These are phyloP conservation scores for Neofusicoccum cordaticola DNA, from an alignment of 2,329 filamentous ascomycete genomes.

Conservation along the genomic window DNA sequence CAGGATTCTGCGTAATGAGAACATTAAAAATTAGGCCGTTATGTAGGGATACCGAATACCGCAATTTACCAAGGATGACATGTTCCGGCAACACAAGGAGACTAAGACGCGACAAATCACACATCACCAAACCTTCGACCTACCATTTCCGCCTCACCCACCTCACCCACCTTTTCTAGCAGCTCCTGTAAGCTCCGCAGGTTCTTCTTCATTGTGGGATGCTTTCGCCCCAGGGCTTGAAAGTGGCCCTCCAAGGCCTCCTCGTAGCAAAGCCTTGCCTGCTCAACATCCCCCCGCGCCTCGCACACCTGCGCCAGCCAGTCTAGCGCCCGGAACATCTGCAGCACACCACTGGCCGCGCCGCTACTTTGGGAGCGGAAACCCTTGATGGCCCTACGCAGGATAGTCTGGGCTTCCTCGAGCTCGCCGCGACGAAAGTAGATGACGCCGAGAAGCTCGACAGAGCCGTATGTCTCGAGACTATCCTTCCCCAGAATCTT, in stretches of 20 bases:
- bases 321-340: neutral
- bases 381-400: neutral
- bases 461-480: neutral
- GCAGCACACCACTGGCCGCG: neutral
- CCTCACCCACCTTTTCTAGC: neutral
- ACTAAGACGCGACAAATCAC: no score
- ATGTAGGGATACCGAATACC: no score
- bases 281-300: neutral
- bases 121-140: neutral
- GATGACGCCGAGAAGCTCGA: neutral
- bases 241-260: neutral
- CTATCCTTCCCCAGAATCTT: conserved; percentile 28
- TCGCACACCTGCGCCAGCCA: neutral
- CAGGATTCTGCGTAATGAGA: no score
- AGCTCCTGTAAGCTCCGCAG: neutral
- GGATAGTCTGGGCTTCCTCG: neutral
- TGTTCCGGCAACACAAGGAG: no score
- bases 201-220: neutral
- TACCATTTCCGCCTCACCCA: neutral
- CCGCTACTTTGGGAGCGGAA: neutral
- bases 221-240: neutral
- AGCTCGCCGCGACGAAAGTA: neutral
- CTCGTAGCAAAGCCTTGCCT: neutral
- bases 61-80: no score
- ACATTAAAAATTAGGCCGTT: no score